Evolutionary conservation across 208 protist genomes (phyloP).

Genomic region (Cochliopodium minus): DNA sequence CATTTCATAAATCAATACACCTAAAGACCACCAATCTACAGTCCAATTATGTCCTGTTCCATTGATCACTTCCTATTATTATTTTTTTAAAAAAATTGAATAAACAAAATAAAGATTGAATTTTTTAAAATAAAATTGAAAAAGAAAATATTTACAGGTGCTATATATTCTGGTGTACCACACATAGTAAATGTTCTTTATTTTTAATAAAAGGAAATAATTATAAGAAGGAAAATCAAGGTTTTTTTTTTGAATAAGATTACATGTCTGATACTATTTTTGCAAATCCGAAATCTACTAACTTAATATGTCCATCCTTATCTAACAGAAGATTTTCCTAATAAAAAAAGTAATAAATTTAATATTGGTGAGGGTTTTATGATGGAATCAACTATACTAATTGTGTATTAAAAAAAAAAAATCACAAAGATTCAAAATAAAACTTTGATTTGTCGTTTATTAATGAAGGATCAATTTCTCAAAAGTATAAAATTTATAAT

Average conservation of each 20-base stretch:
- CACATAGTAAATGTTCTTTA: slow-evolving; percentile 44
- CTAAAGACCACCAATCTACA: slow-evolving; percentile 22
- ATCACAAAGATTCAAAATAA: no score
- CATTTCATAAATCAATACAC: slow-evolving; percentile 20
- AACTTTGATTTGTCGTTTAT: no score
- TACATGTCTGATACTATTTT: slow-evolving; percentile 31
- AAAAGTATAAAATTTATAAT: no score
- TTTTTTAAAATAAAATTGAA: not conserved
- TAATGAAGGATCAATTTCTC: no score
- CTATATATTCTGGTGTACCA: slow-evolving; percentile 43
- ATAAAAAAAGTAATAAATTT: no score
- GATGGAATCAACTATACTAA: no score
- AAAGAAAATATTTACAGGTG: slow-evolving; percentile 40
- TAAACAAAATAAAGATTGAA: not conserved
- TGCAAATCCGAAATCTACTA: slow-evolving; percentile 65
- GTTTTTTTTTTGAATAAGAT: no score
- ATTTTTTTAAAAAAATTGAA: not conserved
- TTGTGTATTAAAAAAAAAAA: no score
- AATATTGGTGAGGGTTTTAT: no score
- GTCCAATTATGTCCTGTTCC: not conserved
- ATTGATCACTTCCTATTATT: not conserved
- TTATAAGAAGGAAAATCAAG: no score
- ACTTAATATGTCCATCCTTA: slow-evolving; percentile 48
- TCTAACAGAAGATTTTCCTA: slow-evolving; percentile 31
- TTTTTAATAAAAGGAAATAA: no score